Evolutionary conservation across 495 filamentous ascomycete genomes (phyloP), one percentile per base, ranked within the genome.

Genomic region (Lophiotrema nucula): DNA sequence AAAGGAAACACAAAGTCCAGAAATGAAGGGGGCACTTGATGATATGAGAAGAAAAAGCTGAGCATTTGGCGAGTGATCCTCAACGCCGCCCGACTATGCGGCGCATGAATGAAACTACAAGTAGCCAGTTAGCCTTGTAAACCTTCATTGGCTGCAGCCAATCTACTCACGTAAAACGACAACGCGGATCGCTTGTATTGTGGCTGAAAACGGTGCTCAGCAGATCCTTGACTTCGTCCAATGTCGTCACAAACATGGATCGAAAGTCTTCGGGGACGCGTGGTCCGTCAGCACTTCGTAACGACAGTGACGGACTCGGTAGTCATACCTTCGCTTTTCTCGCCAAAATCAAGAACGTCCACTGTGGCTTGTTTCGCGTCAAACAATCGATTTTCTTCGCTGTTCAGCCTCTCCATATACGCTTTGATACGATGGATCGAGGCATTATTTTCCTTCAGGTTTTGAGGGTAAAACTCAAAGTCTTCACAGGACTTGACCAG

Each of bases 11-110:
- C 15, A 31, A 78, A 72, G 26, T 77, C 75, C 1, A 77, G 31
- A 61, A 76, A 77, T 19, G 60, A 61, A 3, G 74, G 70, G 67
- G 74, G 73, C 10, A 76, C 71, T 70, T 77, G 76, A 51, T 74
- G 69, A 53, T 75, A 67, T 1, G 73, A 75, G 11, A 77, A 60
- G n/a, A 66, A 42, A 25, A 61, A 47, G 4, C 58, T 59, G n/a
- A 77, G 58, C 70, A 77, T 77, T 2, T 67, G 38, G 25, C 39
- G 31, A 0, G 53, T 53, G 33, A 64, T 49, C 21, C 25, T 53
- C 16, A 64, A 24, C 19, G 47, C 12, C 4, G 54, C 60, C 2
- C 53, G 60, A 28, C 45, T 47, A 16, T 58, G 53, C 1, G 22
- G 47, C 3, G 60, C 53, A 45, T 58, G 39, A 0, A 64, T 35